These are phyloP conservation scores for Soucietia sequanensis DNA, from an alignment of 805 yeast species.

Conservation along the genomic window DNA sequence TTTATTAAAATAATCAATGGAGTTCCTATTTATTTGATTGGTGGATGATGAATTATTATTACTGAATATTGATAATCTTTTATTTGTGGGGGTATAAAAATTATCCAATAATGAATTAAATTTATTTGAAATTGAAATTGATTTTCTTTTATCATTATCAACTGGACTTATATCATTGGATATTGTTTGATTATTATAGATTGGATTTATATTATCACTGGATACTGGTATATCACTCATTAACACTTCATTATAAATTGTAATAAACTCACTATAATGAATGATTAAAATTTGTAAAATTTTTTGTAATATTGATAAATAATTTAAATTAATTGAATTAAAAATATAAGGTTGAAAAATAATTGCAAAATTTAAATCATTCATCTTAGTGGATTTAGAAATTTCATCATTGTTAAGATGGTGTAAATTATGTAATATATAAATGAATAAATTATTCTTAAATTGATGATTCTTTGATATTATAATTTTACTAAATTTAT, in stretches of 20 bases:
- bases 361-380: constrained; percentile 24
- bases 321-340: constrained; percentile 10
- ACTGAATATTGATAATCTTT: constrained; percentile 6
- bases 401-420: constrained; percentile 14
- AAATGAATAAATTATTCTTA: constrained; percentile 17
- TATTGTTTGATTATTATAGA: constrained; percentile 11
- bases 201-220: constrained; percentile 10
- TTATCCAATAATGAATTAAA: constrained; percentile 16
- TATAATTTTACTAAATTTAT: constrained; percentile 12
- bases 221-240: constrained; percentile 9
- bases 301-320: constrained; percentile 15
- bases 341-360: constrained; percentile 33
- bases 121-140: constrained; percentile 16
- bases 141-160: constrained; percentile 5
- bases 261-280: constrained; percentile 5
- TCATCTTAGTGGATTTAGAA: constrained; percentile 29
- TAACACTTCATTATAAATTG: constrained; percentile 7
- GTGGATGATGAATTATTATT: not conserved
- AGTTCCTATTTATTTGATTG: no score
- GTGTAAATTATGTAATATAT: constrained; percentile 13
- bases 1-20: no score
- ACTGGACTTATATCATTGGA: constrained; percentile 6
- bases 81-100: constrained; percentile 17
- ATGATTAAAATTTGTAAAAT: constrained; percentile 17
- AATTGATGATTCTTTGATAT: constrained; percentile 10